Base-by-base conservation (phyloP, 495 filamentous ascomycete genomes). In the Penicillium argentinense region DNA sequence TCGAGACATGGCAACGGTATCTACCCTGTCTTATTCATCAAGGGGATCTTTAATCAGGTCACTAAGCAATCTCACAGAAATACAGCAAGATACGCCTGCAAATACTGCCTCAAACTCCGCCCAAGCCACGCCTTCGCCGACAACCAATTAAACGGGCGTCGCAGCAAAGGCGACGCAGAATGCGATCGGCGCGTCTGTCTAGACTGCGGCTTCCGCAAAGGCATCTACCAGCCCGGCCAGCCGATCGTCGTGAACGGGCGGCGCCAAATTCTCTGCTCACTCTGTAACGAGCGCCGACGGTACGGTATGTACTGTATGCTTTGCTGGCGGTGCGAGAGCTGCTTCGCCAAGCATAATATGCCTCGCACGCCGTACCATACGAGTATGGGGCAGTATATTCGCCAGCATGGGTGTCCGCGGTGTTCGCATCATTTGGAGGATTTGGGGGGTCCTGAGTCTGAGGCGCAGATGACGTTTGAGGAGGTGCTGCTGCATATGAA, bases 221-320 rank as follows among this genome's bases (percentile, higher is more conserved):
- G 17, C 13, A 43, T 43, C 14, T 43, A 43, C 13, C 41, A 43
- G 24, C 26, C 41, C 30, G 41, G 41, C 17, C 41, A 43, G 5
- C 29, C 17, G 8, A 11, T 43, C 28, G 29, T 30, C 4, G 16
- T 43, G 16, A 23, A 32, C 23, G 41, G 41, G 2, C 41, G 25
- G 9, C 8, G 33, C 4, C 26, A 43, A 9, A 30, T 43, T 12
- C 41, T 43, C 1, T 43, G 41, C 27, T 28, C 27, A 7, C 27
- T 43, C 2, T 43, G 41, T 16, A n/a, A 17, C 13, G 26, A 43
- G 17, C 19, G 26, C n/a, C 22, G 25, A 21, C 41, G 41, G 21
- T 43, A 43, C 23, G 41, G 41, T n/a, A 21, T 28, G 24, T 43
- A 43, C 16, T 43, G 41, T 30, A 43, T 30, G 41, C 18, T 21